Percentiles rank a stretch among this genome's conserved stretches.
These are phyloP conservation scores for Curvularia sp. DNA, from an alignment of 2,329 filamentous ascomycete species.

Conservation along the genomic window DNA sequence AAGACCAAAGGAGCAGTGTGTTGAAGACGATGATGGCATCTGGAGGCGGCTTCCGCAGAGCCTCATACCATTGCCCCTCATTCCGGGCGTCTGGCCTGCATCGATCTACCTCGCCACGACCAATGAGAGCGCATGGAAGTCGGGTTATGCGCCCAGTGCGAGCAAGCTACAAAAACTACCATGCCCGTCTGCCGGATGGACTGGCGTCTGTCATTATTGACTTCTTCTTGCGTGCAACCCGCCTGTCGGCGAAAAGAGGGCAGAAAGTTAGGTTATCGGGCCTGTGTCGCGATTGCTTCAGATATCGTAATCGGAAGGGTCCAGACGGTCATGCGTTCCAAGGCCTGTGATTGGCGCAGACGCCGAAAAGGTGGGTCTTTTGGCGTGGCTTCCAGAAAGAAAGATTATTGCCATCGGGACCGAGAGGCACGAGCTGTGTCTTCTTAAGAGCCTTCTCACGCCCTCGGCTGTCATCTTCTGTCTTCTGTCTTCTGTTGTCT, in stretches of 20 bases:
- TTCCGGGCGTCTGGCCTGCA: slow-evolving; percentile 17
- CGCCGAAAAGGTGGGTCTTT: slow-evolving; percentile 18
- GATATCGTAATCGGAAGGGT: slow-evolving; percentile 35
- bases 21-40: slow-evolving; percentile 5
- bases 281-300: slow-evolving; percentile 7
- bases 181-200: background rate
- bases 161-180: slow-evolving; percentile 19
- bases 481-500: slow-evolving; percentile 14
- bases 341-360: slow-evolving; percentile 27
- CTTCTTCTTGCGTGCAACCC: slow-evolving; percentile 6
- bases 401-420: slow-evolving; percentile 30
- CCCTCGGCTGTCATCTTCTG: slow-evolving; percentile 6
- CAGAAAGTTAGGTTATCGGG: slow-evolving; percentile 17
- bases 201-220: background rate
- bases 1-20: background rate
- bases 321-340: slow-evolving; percentile 20
- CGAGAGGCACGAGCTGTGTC: slow-evolving; percentile 11
- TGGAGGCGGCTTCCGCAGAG: slow-evolving; percentile 22
- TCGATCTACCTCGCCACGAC: slow-evolving; percentile 25
- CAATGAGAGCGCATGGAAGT: slow-evolving; percentile 30
- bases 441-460: slow-evolving; percentile 24
- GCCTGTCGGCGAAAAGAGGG: slow-evolving; percentile 22
- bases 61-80: slow-evolving; percentile 27
- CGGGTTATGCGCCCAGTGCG: slow-evolving; percentile 19
- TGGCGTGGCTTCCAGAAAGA: slow-evolving; percentile 25